phyloP scores from a whole-genome alignment of 2,329 filamentous ascomycete genomes.

The Penicillium sp. region DNA sequence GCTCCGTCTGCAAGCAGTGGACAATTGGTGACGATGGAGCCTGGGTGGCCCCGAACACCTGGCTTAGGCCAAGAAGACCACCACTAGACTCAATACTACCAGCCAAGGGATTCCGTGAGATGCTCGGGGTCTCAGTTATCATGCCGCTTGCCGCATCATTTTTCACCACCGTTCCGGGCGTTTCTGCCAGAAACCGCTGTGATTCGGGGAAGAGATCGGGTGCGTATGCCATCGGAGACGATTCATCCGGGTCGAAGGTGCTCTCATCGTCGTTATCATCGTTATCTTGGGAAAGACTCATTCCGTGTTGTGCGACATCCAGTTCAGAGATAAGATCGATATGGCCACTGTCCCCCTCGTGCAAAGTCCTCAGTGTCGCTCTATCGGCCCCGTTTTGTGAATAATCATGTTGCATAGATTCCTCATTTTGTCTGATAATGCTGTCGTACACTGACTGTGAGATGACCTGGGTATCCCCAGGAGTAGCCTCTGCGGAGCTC shows the following conservation, averaged over 20 bases:
- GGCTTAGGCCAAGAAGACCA: slow-evolving; percentile 47
- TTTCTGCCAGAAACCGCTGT: slow-evolving; percentile 46
- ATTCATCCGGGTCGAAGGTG: slow-evolving; percentile 34
- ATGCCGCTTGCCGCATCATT: slow-evolving; percentile 30
- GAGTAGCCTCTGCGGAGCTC: slow-evolving; percentile 34
- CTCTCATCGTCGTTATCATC: slow-evolving; percentile 41
- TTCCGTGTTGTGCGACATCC: slow-evolving; percentile 26
- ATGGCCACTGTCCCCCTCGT: slow-evolving; percentile 46
- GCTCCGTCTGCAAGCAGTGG: slow-evolving; percentile 37
- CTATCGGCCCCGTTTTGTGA: slow-evolving; percentile 29
- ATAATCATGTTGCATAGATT: slow-evolving; percentile 25
- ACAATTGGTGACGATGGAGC: slow-evolving; percentile 48
- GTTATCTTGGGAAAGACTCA: slow-evolving; percentile 51
- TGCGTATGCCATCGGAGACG: slow-evolving; percentile 39
- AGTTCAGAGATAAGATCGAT: slow-evolving; percentile 45
- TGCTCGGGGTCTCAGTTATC: slow-evolving; percentile 38
- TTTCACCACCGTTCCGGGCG: slow-evolving; percentile 42
- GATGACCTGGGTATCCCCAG: slow-evolving; percentile 46
- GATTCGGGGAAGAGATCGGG: slow-evolving; percentile 48
- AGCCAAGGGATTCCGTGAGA: slow-evolving; percentile 46
- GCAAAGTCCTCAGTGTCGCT: slow-evolving; percentile 39
- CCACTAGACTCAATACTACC: slow-evolving; percentile 37
- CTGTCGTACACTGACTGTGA: slow-evolving; percentile 47
- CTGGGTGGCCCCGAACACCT: slow-evolving; percentile 51
- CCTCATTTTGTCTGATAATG: slow-evolving; percentile 39